Evolutionary conservation across 768 basidiomycete genomes (phyloP), one percentile per base, ranked within the genome.

Genomic region (Leucocoprinus sp.): DNA sequence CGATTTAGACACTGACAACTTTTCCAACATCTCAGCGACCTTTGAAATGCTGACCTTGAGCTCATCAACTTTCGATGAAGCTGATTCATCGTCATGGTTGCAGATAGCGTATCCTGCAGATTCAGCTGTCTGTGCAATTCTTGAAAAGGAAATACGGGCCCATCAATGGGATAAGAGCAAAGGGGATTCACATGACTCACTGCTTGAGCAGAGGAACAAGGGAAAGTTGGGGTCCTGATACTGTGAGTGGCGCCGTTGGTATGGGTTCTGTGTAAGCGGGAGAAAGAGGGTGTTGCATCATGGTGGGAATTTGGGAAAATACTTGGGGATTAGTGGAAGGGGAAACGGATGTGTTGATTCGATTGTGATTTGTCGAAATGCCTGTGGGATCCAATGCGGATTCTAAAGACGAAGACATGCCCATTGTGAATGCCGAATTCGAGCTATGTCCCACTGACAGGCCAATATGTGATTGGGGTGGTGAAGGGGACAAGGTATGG

Each of bases 111-210:
- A 67, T 33, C 70, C 74, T 34, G 77, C 80, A 35, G 75, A 74
- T 43, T 71, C 67, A 29, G 80, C 79, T 12, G 78, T 79, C 44
- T 74, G 69, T 33, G 74, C 76, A 52, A 83, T 80, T 59, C 81
- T 82, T 55, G 22, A 48, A 41, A 33, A 51, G 44, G 50, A 48
- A 42, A 55, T 50, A 50, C n/a, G 29, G 19, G 28, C 28, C 18
- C 14, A 19, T 39, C 34, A 9, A 34, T 39, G 19, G 5, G 38
- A 40, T 35, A 15, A 28, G 38, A 33, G 40, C 19, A 19, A 26
- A 17, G 18, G 15, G 19, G 24, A 35, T 26, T 18, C 23, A 34
- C 19, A 23, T 35, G 8, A 60, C 75, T 59, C 54, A 83, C 83
- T 74, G 71, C 58, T 70, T 72, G 31, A 80, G 64, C 52, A 75